A percentile compares a stretch with the other conserved stretches of the same genome.
Conservation (phyloP, 805 yeast species). For the Schizosaccharomyces cryophilus region DNA sequence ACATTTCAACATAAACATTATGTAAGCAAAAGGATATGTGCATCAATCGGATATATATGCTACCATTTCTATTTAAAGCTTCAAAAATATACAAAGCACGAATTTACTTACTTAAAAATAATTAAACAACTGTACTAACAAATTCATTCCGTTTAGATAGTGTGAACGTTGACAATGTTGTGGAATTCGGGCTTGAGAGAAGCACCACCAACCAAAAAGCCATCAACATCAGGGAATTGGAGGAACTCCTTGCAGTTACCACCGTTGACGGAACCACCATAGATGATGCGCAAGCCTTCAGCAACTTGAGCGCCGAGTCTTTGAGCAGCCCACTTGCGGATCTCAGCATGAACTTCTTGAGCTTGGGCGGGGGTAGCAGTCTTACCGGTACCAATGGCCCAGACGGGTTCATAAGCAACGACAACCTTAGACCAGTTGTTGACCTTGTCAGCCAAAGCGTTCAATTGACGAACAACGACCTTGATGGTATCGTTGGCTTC, state of each 20-base stretch:
- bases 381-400: constrained; percentile 99
- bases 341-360: constrained; percentile 73
- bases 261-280: constrained; percentile 97
- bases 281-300: constrained; percentile 61
- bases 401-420: constrained; percentile 95
- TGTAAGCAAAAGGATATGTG: too few relatives aligned
- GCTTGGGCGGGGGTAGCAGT: constrained; percentile 98
- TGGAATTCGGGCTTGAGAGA: constrained; percentile 93
- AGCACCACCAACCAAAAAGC: constrained; percentile 98
- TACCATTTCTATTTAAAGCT: too few relatives aligned
- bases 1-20: too few relatives aligned
- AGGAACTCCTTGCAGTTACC: constrained; percentile 73
- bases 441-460: constrained; percentile 61
- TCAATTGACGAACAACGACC: constrained; percentile 70
- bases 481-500: constrained; percentile 65
- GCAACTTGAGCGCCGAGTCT: constrained; percentile 63
- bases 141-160: background rate
- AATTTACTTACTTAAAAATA: background rate
- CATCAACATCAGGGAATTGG: constrained; percentile 84
- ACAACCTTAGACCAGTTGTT: constrained; percentile 80
- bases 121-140: background rate
- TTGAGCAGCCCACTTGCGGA: constrained; percentile 59
- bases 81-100: too few relatives aligned
- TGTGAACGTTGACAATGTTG: constrained; percentile 62
- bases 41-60: too few relatives aligned